Evolutionary conservation across 306 rosid genomes (phyloP).

Genomic region (Ammopiptanthus mongolicus): DNA sequence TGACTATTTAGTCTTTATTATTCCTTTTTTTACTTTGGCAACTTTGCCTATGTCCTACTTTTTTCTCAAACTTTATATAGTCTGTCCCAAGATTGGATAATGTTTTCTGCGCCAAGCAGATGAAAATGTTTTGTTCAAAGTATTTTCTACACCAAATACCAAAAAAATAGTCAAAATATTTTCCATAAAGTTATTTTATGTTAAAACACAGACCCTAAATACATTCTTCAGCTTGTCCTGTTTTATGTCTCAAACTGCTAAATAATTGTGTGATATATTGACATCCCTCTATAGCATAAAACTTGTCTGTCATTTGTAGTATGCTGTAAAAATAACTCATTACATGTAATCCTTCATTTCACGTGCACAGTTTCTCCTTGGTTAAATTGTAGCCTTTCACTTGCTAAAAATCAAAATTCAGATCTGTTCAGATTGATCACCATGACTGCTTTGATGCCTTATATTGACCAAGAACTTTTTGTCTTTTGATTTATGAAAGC

Average conservation of each 20-base stretch:
- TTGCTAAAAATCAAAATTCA: neutral
- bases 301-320: neutral
- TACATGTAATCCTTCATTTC: neutral
- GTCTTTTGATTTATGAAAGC: neutral
- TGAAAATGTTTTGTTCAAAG: neutral
- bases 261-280: neutral
- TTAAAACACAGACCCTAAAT: neutral
- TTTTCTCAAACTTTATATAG: neutral
- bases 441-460: neutral
- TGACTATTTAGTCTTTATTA: too few relatives aligned
- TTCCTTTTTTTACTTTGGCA: too few relatives aligned
- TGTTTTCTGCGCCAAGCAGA: neutral
- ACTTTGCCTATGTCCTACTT: too few relatives aligned
- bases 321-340: neutral
- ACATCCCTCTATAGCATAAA: neutral
- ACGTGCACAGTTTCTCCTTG: neutral
- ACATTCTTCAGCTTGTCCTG: neutral
- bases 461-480: neutral
- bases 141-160: neutral
- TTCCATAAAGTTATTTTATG: neutral
- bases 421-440: neutral
- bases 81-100: neutral
- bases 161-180: neutral
- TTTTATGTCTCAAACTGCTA: neutral
- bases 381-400: neutral